These are phyloP conservation scores for Batkoa obscura DNA, from an alignment of 371 early-diverging fungal genomes.

Conservation along the genomic window DNA sequence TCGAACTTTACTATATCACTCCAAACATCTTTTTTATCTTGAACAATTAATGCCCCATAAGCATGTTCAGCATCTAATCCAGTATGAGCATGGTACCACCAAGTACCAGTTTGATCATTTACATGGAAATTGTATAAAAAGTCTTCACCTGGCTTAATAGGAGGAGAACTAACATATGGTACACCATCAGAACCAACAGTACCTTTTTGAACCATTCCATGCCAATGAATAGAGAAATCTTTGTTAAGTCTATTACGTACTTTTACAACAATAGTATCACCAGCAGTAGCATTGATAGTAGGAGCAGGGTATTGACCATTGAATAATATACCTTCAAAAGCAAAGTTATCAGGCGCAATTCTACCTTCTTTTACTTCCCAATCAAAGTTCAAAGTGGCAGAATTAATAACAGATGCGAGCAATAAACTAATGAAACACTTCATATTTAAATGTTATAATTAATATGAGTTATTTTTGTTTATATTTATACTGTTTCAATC, in stretches of 20 bases:
- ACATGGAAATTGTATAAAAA: slow-evolving; percentile 23
- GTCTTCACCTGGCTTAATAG: slow-evolving; percentile 22
- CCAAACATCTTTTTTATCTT: neutral
- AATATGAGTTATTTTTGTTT: too few relatives aligned
- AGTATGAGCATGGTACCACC: slow-evolving; percentile 25
- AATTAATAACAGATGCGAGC: too few relatives aligned
- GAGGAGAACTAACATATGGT: slow-evolving; percentile 26
- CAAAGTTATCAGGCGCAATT: slow-evolving; percentile 18
- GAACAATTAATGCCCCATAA: neutral
- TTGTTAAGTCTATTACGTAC: slow-evolving; percentile 16
- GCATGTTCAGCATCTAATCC: slow-evolving; percentile 7
- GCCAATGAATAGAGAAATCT: slow-evolving; percentile 36
- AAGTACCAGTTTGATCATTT: slow-evolving; percentile 22
- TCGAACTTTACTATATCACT: neutral
- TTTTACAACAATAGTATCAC: slow-evolving; percentile 19
- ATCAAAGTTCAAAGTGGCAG: slow-evolving; percentile 5
- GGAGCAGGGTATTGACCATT: slow-evolving; percentile 23
- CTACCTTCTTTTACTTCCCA: slow-evolving; percentile 12
- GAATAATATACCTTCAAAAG: slow-evolving; percentile 16
- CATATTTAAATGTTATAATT: too few relatives aligned
- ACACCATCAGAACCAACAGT: slow-evolving; percentile 50
- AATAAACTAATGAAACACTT: too few relatives aligned
- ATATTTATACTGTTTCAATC: too few relatives aligned
- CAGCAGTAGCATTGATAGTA: slow-evolving; percentile 16
- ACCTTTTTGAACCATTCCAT: slow-evolving; percentile 45